Conservation (phyloP, 169 alveolate genomes). For the Plasmodium gaboni region DNA sequence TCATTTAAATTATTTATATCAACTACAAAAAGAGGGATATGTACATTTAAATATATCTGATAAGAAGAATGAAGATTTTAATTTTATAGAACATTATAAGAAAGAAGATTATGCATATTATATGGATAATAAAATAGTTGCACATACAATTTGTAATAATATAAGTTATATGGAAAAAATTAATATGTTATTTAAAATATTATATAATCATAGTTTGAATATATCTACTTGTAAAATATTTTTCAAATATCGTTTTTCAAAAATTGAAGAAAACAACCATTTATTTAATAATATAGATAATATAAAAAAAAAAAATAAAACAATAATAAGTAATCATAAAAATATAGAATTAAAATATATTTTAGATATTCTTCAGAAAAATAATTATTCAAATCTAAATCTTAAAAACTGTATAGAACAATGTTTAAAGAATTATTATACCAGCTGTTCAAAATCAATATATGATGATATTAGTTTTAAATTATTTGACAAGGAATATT, state of each 20-base stretch:
- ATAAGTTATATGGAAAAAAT: conserved; percentile 44
- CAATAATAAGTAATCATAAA: not conserved
- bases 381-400: conserved; percentile 6
- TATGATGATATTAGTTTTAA: conserved; percentile 27
- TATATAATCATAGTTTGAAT: conserved; percentile 48
- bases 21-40: conserved; percentile 43
- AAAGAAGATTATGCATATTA: conserved; percentile 31
- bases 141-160: conserved; percentile 10
- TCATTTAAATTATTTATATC: conserved; percentile 37
- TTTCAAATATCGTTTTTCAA: conserved; percentile 12
- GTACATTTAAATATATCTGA: conserved; percentile 51
- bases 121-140: conserved; percentile 9
- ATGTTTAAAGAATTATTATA: conserved; percentile 28
- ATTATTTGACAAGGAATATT: conserved; percentile 8
- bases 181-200: conserved; percentile 30
- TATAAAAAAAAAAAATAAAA: not conserved
- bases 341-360: not conserved
- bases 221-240: conserved; percentile 26
- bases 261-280: not conserved
- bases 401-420: conserved; percentile 23
- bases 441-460: conserved; percentile 21
- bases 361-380: conserved; percentile 23
- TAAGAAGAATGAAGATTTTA: conserved; percentile 34
- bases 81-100: conserved; percentile 13
- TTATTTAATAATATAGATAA: not conserved